Base-by-base conservation (phyloP, 2,329 filamentous ascomycete species). In the Calonectria fujianensis region DNA sequence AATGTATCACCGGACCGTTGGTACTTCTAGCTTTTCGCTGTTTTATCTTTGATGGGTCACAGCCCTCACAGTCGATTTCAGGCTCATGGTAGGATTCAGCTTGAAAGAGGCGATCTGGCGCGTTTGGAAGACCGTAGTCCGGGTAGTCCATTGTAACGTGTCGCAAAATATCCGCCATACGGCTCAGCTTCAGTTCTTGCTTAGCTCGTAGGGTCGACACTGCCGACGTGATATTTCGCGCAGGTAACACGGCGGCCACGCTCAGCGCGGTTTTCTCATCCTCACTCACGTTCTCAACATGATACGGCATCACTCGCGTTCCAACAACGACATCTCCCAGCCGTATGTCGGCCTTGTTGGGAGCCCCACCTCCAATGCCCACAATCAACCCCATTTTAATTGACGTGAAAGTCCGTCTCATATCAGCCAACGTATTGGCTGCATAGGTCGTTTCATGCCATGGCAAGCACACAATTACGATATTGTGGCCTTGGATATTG, bases 371-470 rank as follows among this genome's bases (percentile, higher is more conserved):
- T 0, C 78, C 80, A 1, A 83, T 81, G 0, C 82, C 82, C 0
- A 83, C 82, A 57, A 82, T 76, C 11, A 83, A 57, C 0, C 75
- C 69, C 0, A 74, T 0, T 0, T 52, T 24, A 0, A 80, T 69
- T 0, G 41, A 57, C 0, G 41, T 89, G 72, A 86, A 92, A 41
- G 93, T 89, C 9, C 73, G 6, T 3, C 2, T 27, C 5, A 79
- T 1, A 1, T 73, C 13, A 0, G n/a, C 75, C 86, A 75, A 27
- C 0, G 82, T 80, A 0, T 52, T 78, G 0, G 81, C 76, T 0
- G 82, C 80, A 3, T 78, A 79, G 5, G 76, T 81, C 0, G 64
- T 79, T 0, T 80, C 81, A 2, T 82, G 80, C 0, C 10, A 16
- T 0, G 80, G 81, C 1, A 83, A 10, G 10, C 81, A 82, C 0